Evolutionary conservation across 2,329 filamentous ascomycete genomes (phyloP).

Genomic region (Aspergillus intermedius): DNA sequence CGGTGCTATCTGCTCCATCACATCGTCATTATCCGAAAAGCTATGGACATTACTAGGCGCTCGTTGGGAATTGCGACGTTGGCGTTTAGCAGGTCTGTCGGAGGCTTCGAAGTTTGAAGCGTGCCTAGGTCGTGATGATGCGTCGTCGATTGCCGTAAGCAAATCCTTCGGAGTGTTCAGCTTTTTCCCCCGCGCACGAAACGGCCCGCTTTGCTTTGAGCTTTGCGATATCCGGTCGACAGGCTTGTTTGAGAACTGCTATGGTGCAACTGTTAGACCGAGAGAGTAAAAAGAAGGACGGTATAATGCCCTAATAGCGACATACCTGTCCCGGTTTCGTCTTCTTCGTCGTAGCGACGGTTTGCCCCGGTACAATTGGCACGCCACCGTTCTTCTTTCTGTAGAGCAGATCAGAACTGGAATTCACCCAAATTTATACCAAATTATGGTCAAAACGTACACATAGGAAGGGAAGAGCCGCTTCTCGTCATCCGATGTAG

Average conservation of each 20-base stretch:
- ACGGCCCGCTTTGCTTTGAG: conserved; percentile 26
- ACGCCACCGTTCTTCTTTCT: conserved; percentile 17
- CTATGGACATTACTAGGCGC: conserved; percentile 2
- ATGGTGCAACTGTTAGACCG: neutral
- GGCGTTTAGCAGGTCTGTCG: conserved; percentile 23
- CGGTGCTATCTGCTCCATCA: conserved; percentile 4
- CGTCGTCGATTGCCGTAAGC: conserved; percentile 2
- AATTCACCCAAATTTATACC: neutral
- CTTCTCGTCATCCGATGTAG: conserved; percentile 17
- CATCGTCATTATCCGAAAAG: conserved; percentile 14
- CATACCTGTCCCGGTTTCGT: conserved; percentile 16
- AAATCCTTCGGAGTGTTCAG: neutral
- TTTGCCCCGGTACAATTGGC: conserved; percentile 23
- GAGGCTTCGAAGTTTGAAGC: conserved; percentile 12
- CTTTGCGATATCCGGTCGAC: conserved; percentile 19
- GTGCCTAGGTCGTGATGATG: conserved; percentile 5
- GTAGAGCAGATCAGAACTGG: neutral
- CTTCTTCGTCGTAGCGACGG: conserved; percentile 6
- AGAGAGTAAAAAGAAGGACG: neutral
- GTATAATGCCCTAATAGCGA: neutral
- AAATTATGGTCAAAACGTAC: conserved; percentile 9
- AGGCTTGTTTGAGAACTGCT: conserved; percentile 14
- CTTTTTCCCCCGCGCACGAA: conserved; percentile 17
- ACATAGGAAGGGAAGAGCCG: conserved; percentile 15
- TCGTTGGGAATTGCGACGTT: conserved; percentile 16